Base-by-base conservation (phyloP, 2,329 filamentous ascomycete genomes). In the Alternaria atra region DNA sequence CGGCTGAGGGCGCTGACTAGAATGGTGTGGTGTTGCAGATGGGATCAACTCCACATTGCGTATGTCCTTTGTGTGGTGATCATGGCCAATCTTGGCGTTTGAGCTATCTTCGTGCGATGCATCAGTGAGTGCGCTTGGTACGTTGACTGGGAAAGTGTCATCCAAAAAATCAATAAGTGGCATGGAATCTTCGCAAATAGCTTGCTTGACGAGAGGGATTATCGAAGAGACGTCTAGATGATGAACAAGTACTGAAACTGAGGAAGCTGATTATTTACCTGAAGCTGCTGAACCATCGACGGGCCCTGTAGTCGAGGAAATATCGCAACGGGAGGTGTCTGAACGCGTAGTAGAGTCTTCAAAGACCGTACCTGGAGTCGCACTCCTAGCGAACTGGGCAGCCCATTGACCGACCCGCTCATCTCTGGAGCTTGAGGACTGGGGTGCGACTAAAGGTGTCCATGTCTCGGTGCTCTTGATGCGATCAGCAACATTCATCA, bases 401-500 rank as follows among this genome's bases (percentile, higher is more conserved):
- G 66, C 71, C 71, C 73, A 72, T 34, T 66, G 61, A 23, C 60
- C 64, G 30, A 74, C 70, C 12, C 65, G 59, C 9, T 64, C 63
- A 34, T 61, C 55, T 35, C 65, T 65, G 5, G 58, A 58, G 7
- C 17, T 56, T 17, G 48, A 29, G 17, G 61, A 44, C 23, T 52
- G 65, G 46, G 47, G 52, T 51, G 58, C 55, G 42, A 44, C 34
- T n/a, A 39, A 12, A 4, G 71, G 68, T 30, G 55, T 64, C 77
- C 77, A 79, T 6, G 60, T 39, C 17, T 57, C 50, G 12, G 68
- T 59, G 13, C 62, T 65, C 48, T 97, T 97, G 71, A 97, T 90
- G 52, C 82, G 83, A 78, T 97, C 93, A 3, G 92, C 94, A 61
- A 85, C 82, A 5, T 84, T 85, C 63, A 97, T 85, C 51, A 96